These are phyloP conservation scores for Quercus engelmannii DNA, from an alignment of 306 rosid species.

Conservation along the genomic window DNA sequence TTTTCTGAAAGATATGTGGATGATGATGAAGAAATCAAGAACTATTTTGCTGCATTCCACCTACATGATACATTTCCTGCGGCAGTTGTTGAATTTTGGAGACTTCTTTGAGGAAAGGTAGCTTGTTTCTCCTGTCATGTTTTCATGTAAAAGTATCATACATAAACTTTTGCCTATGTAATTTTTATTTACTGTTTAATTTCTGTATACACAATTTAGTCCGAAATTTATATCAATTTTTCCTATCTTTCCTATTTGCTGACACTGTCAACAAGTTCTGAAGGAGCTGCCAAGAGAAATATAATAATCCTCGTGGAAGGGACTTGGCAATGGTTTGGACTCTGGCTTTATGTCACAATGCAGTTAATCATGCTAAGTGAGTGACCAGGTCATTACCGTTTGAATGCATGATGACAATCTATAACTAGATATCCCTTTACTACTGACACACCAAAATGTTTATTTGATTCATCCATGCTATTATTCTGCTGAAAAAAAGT, in stretches of 20 bases:
- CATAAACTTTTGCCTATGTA: too few species aligned
- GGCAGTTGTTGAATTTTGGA: slow-evolving; percentile 69
- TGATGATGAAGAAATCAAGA: slow-evolving; percentile 69
- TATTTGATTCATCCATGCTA: too few species aligned
- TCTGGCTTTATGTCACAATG: slow-evolving; percentile 77
- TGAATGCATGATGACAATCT: too few species aligned
- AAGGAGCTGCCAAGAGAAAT: slow-evolving; percentile 75
- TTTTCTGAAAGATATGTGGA: slow-evolving; percentile 54
- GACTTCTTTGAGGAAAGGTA: slow-evolving; percentile 69
- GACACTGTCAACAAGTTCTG: neutral
- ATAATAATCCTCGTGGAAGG: slow-evolving; percentile 60
- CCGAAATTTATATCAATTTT: neutral
- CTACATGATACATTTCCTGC: slow-evolving; percentile 58
- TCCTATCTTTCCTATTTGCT: neutral
- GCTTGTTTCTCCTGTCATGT: neutral
- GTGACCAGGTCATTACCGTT: slow-evolving; percentile 8
- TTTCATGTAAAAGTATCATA: neutral
- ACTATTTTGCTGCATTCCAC: slow-evolving; percentile 87
- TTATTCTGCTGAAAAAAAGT: too few species aligned
- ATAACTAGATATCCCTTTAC: too few species aligned
- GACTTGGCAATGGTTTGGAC: slow-evolving; percentile 82
- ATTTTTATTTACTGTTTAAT: too few species aligned
- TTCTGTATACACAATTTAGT: too few species aligned
- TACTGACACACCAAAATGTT: too few species aligned
- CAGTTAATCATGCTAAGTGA: slow-evolving; percentile 71